Evolutionary conservation across 1,139 yeast genomes (phyloP).

Genomic region (Suhomyces yuchorum): DNA sequence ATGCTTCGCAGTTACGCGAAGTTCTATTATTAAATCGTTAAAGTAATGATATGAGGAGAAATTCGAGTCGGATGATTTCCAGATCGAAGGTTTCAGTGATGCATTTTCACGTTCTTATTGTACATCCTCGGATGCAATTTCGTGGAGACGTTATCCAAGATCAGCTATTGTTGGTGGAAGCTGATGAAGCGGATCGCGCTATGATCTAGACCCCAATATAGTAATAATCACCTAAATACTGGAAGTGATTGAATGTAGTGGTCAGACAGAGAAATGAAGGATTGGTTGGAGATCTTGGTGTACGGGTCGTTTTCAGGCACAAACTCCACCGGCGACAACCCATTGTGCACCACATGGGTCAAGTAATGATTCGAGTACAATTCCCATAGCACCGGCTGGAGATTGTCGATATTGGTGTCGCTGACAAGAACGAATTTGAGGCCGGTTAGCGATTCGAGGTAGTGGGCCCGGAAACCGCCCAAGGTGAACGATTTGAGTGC

Average conservation of each 20-base stretch:
- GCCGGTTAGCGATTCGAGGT: slow-evolving; percentile 76
- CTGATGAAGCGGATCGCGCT: too few relatives aligned
- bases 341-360: slow-evolving; percentile 68
- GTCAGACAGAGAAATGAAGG: slow-evolving; percentile 51
- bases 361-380: slow-evolving; percentile 71
- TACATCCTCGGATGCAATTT: neutral
- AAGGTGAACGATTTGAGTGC: slow-evolving; percentile 68
- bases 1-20: neutral
- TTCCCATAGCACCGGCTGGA: slow-evolving; percentile 62
- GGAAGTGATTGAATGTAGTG: slow-evolving; percentile 30
- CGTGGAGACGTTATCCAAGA: too few relatives aligned
- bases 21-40: neutral
- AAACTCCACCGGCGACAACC: slow-evolving; percentile 56
- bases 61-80: neutral
- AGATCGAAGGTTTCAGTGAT: neutral
- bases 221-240: slow-evolving; percentile 7
- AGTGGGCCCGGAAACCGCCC: slow-evolving; percentile 75
- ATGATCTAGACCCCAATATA: neutral
- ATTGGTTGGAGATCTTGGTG: slow-evolving; percentile 42
- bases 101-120: neutral
- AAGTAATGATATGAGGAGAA: neutral
- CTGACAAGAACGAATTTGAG: slow-evolving; percentile 74
- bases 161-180: too few relatives aligned
- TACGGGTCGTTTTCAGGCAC: slow-evolving; percentile 23
- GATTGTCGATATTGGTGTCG: slow-evolving; percentile 63